Evolutionary conservation across 106 monocot species (phyloP).

Genomic region (Allium fistulosum): DNA sequence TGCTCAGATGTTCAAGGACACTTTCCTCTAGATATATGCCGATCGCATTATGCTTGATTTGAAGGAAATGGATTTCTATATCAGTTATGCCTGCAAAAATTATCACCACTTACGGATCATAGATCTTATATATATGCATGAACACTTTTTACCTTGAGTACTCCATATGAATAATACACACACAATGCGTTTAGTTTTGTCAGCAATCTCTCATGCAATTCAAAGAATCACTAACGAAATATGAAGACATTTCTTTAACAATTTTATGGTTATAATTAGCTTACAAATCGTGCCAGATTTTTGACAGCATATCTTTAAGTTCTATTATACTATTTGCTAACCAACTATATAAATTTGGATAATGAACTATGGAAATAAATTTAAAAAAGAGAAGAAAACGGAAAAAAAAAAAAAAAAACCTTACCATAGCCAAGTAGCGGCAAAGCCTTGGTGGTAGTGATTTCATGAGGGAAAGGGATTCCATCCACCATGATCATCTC

Average conservation of each 20-base stretch:
- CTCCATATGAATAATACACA: no score
- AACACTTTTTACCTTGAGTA: no score
- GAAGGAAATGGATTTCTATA: conserved; percentile 94
- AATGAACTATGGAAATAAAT: not conserved
- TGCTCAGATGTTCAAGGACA: conserved; percentile 24
- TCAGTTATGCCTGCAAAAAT: conserved; percentile 63
- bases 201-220: not conserved
- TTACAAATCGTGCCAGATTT: no score
- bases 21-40: conserved; percentile 70
- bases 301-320: no score
- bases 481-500: conserved; percentile 67
- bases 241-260: no score
- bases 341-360: no score
- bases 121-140: no score
- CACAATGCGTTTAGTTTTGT: no score
- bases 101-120: not conserved
- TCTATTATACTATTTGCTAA: no score
- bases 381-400: not conserved
- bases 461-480: conserved; percentile 47
- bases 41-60: conserved; percentile 86
- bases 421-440: conserved; percentile 51
- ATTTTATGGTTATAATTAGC: no score
- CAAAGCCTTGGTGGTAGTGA: conserved; percentile 34
- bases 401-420: conserved; percentile 6
- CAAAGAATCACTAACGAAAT: not conserved